phyloP scores from a whole-genome alignment of 2,329 filamentous ascomycete genomes.

The Ceratocystis smalleyi region DNA sequence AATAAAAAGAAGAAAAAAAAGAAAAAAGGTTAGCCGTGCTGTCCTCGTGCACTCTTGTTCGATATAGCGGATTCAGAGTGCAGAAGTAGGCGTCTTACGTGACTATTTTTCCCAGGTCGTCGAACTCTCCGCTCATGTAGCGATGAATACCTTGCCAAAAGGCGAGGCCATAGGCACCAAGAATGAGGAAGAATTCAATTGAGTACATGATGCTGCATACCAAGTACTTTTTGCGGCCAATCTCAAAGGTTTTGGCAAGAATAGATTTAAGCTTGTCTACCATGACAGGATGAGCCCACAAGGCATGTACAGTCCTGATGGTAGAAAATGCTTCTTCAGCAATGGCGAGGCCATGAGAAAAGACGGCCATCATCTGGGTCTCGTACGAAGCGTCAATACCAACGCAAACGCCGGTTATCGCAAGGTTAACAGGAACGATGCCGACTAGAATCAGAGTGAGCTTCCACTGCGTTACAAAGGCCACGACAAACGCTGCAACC shows the following conservation, averaged over 20 bases:
- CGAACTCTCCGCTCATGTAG: slow-evolving; percentile 31
- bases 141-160: slow-evolving; percentile 39
- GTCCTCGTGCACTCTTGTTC: neutral
- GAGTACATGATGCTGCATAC: slow-evolving; percentile 31
- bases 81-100: slow-evolving; percentile 24
- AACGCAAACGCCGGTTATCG: slow-evolving; percentile 27
- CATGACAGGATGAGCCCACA: slow-evolving; percentile 33
- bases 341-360: slow-evolving; percentile 29
- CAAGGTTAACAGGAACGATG: slow-evolving; percentile 31
- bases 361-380: slow-evolving; percentile 29
- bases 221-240: slow-evolving; percentile 31
- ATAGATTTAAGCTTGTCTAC: slow-evolving; percentile 28
- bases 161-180: slow-evolving; percentile 32
- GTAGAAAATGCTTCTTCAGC: slow-evolving; percentile 36
- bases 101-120: slow-evolving; percentile 31
- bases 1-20: neutral
- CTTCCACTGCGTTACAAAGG: slow-evolving; percentile 29
- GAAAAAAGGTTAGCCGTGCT: neutral
- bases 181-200: slow-evolving; percentile 33
- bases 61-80: neutral
- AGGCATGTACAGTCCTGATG: slow-evolving; percentile 36
- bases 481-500: slow-evolving; percentile 27
- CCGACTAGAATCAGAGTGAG: slow-evolving; percentile 30
- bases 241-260: slow-evolving; percentile 26
- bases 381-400: slow-evolving; percentile 29